Conservation (phyloP, 148 eudicot genomes). For the Arctostaphylos glauca region DNA sequence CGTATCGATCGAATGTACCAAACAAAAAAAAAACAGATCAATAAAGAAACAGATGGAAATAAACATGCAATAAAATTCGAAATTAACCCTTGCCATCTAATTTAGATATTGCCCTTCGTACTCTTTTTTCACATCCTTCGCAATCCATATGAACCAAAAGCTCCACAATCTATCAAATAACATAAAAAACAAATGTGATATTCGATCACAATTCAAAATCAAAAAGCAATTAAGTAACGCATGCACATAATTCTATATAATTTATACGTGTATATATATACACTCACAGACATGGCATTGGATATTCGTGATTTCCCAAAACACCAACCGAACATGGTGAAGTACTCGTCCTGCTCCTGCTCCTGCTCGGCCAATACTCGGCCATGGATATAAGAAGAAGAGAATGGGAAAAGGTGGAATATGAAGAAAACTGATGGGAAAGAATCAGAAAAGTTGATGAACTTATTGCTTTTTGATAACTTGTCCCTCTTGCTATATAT, state of each 20-base stretch:
- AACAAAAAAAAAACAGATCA: too few relatives aligned
- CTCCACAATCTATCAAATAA: constrained; percentile 39
- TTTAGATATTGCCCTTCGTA: constrained; percentile 46
- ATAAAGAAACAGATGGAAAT: neutral
- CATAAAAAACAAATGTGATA: neutral
- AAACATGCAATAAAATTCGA: neutral
- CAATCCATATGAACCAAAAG: constrained; percentile 58
- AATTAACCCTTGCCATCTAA: constrained; percentile 34
- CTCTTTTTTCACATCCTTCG: constrained; percentile 54
- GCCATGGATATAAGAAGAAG: neutral
- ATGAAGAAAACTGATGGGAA: neutral
- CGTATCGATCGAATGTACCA: too few relatives aligned
- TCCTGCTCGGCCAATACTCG: neutral
- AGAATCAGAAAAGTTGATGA: constrained; percentile 16
- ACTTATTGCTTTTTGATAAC: constrained; percentile 12
- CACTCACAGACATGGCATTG: constrained; percentile 39
- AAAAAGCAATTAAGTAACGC: neutral
- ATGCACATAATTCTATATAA: neutral
- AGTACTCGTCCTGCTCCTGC: neutral
- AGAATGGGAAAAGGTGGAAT: neutral
- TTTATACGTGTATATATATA: neutral
- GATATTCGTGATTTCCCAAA: constrained; percentile 27
- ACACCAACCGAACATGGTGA: constrained; percentile 36
- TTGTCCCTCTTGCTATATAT: constrained; percentile 10
- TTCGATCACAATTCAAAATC: neutral